Evolutionary conservation across 371 early-diverging fungal genomes (phyloP).

Genomic region (Mucor indicus): DNA sequence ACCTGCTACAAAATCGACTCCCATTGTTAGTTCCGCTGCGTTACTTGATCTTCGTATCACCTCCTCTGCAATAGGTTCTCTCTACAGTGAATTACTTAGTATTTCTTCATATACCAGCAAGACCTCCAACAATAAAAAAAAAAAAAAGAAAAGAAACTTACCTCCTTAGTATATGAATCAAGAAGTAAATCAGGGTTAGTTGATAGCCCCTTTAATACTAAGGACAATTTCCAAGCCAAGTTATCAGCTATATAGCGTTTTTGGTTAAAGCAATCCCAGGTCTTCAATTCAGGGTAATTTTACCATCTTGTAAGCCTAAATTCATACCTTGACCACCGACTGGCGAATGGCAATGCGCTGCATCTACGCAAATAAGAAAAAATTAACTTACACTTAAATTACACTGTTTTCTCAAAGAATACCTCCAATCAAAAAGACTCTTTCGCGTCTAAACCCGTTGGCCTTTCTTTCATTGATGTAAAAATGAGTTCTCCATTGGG

Average conservation of each 20-base stretch:
- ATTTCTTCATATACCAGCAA: no score
- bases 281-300: no score
- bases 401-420: not conserved
- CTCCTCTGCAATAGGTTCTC: not conserved
- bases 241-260: conserved; percentile 28
- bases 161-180: conserved; percentile 22
- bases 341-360: conserved; percentile 35
- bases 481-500: conserved; percentile 16
- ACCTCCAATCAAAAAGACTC: conserved; percentile 36
- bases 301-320: conserved; percentile 38
- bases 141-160: not conserved
- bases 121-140: no score
- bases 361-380: conserved; percentile 11
- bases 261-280: no score
- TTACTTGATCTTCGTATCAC: not conserved
- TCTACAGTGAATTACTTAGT: not conserved
- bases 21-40: conserved; percentile 2
- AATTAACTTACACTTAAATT: no score
- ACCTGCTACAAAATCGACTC: not conserved
- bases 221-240: conserved; percentile 37
- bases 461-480: conserved; percentile 33
- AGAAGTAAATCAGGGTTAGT: conserved; percentile 22
- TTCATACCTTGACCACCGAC: conserved; percentile 31
- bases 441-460: conserved; percentile 22
- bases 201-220: conserved; percentile 17